Base-by-base conservation (phyloP, 768 basidiomycete genomes). In the Podaxis sp. region DNA sequence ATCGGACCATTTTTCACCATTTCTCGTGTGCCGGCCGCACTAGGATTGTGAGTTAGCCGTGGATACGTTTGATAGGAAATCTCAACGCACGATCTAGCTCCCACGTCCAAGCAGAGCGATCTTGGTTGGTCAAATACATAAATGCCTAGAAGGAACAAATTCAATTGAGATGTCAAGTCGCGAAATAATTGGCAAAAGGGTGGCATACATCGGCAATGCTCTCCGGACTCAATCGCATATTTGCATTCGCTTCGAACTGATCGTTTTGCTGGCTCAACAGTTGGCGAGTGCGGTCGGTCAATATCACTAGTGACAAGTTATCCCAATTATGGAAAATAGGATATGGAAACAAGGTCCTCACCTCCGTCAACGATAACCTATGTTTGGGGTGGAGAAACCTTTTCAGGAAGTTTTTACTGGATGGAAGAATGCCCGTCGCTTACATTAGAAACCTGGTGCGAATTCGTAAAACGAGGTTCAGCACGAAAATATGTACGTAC, bases 21-120 rank as follows among this genome's bases (percentile, higher is more conserved):
- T 78, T 78, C 69, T 81, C 79, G 55, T 78, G 78, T 9, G 80
- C 77, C 25, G 80, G 80, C 17, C 79, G 79, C 13, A 82, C 80
- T 78, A 63, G 9, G 47, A 46, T 46, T 25, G 41, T 9, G 19
- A 15, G 22, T 55, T 7, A 66, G 47, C 19, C 41, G 27, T 29
- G 6, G 22, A 19, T 37, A 57, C 19, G 36, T 15, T 3, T 36
- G 19, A 29, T 57, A 6, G 15, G 55, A 27, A n/a, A 54, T n/a
- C 22, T 9, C n/a, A 15, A 75, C 89, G 76, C 68, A 91, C 90
- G 76, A 65, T 93, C 90, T 38, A 93, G 78, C 70, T 93, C 90
- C 89, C 89, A 93, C 11, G 88, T 87, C 88, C 83, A 90, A 7
- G 88, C 82, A 41, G 88, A 89, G 29, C 84, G 79, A 55, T 89